Percentiles rank a stretch among this genome's conserved stretches.
Conservation (phyloP, 1,284 basidiomycete genomes). For the Pseudozyma hubeiensis region DNA sequence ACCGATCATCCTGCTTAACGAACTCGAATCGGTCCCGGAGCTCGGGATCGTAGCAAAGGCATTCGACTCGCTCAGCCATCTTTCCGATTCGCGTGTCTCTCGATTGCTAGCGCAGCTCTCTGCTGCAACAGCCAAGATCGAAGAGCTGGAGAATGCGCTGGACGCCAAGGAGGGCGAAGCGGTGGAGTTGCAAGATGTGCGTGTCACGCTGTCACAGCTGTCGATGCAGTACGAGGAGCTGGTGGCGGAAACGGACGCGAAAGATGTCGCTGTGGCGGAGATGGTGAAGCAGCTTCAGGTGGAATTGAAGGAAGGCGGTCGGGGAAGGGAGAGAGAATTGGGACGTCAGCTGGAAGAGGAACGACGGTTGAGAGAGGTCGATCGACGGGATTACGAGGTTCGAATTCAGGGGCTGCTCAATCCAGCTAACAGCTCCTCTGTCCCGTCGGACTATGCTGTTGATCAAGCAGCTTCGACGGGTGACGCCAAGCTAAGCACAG, state of each 20-base stretch:
- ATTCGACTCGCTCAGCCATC: conserved; percentile 15
- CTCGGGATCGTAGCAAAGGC: conserved; percentile 11
- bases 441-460: not conserved
- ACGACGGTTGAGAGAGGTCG: conserved; percentile 20
- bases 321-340: conserved; percentile 2
- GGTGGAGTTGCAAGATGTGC: conserved; percentile 19
- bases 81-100: conserved; percentile 17
- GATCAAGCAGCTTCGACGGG: not conserved
- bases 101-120: conserved; percentile 24
- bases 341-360: conserved; percentile 29
- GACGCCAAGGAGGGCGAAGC: conserved; percentile 8
- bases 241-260: conserved; percentile 17
- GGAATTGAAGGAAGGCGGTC: not conserved
- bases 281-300: conserved; percentile 14
- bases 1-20: not conserved
- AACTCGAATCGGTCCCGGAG: conserved; percentile 6
- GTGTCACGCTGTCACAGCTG: conserved; percentile 8
- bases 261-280: conserved; percentile 14
- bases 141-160: conserved; percentile 21
- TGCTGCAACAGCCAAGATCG: conserved; percentile 15
- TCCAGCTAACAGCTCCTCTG: not conserved
- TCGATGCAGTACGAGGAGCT: conserved; percentile 23
- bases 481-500: not conserved
- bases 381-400: conserved; percentile 37
- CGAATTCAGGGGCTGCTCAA: conserved; percentile 21